Conservation (phyloP, 1,284 basidiomycete species). For the Xerocomus nothofagi region DNA sequence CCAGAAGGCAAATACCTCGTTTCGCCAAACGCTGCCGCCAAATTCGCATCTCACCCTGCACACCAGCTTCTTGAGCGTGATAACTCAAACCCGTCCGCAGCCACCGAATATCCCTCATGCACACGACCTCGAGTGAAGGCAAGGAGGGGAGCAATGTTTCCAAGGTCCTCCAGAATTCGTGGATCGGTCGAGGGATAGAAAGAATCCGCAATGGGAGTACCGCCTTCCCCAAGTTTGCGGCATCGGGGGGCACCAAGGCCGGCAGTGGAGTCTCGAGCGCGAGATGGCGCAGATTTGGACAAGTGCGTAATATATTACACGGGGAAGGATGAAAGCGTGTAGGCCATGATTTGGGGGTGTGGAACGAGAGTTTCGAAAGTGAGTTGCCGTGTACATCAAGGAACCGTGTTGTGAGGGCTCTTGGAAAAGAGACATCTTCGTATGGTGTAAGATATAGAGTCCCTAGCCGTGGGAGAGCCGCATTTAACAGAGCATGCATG, state of each 20-base stretch:
- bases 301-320: constrained; percentile 48
- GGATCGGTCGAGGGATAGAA: constrained; percentile 67
- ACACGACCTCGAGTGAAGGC: constrained; percentile 54
- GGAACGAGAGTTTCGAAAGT: constrained; percentile 65
- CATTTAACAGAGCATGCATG: constrained; percentile 57
- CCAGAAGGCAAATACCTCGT: constrained; percentile 59
- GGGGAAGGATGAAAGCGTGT: constrained; percentile 62
- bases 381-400: constrained; percentile 61
- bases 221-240: constrained; percentile 31
- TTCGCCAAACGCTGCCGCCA: constrained; percentile 63
- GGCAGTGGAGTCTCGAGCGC: constrained; percentile 69
- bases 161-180: constrained; percentile 54
- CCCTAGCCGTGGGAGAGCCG: constrained; percentile 63
- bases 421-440: constrained; percentile 58
- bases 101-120: constrained; percentile 71
- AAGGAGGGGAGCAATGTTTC: constrained; percentile 56
- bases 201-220: constrained; percentile 58
- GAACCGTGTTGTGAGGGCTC: constrained; percentile 59
- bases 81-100: constrained; percentile 61
- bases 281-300: constrained; percentile 60
- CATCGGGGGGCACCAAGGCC: constrained; percentile 39
- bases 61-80: constrained; percentile 65
- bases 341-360: constrained; percentile 73
- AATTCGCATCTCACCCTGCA: constrained; percentile 74
- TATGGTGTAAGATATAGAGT: constrained; percentile 76